Evolutionary conservation across 2,329 filamentous ascomycete genomes (phyloP).

Genomic region (Fusarium palustre): DNA sequence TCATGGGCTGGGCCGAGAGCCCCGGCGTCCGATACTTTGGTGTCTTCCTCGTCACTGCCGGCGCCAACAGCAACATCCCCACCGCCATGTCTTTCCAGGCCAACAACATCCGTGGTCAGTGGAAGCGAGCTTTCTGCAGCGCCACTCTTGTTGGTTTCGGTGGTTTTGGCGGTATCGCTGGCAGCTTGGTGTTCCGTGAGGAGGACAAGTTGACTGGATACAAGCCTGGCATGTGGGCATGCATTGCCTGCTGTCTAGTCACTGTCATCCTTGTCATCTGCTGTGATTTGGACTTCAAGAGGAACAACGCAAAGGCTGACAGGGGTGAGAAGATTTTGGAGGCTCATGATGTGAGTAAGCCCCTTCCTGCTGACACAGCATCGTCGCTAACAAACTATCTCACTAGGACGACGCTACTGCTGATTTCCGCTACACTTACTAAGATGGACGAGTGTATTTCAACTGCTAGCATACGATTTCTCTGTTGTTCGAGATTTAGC

Average conservation of each 20-base stretch:
- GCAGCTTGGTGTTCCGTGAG: conserved; percentile 76
- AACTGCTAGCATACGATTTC: neutral
- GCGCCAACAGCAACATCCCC: conserved; percentile 82
- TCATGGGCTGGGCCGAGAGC: conserved; percentile 75
- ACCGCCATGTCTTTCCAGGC: conserved; percentile 82
- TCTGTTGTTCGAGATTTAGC: conserved; percentile 18
- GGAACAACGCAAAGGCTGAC: conserved; percentile 64
- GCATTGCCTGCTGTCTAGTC: conserved; percentile 63
- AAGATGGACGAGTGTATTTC: conserved; percentile 14
- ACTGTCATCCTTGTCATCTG: conserved; percentile 60
- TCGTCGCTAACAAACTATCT: conserved; percentile 19
- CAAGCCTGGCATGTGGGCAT: conserved; percentile 66
- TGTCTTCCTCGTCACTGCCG: conserved; percentile 80
- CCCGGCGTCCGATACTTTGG: conserved; percentile 75
- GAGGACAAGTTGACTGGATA: conserved; percentile 65
- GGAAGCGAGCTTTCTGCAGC: conserved; percentile 85
- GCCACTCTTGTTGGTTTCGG: conserved; percentile 81
- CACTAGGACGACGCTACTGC: conserved; percentile 44
- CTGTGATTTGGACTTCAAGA: conserved; percentile 55
- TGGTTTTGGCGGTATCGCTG: conserved; percentile 82
- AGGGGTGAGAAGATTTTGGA: conserved; percentile 65
- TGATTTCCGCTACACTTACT: conserved; percentile 54
- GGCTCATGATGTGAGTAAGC: conserved; percentile 59
- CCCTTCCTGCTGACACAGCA: conserved; percentile 1
- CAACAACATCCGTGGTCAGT: conserved; percentile 89